phyloP scores from a whole-genome alignment of 1,284 basidiomycete genomes.

The Pyrrhoderma lamaoense region DNA sequence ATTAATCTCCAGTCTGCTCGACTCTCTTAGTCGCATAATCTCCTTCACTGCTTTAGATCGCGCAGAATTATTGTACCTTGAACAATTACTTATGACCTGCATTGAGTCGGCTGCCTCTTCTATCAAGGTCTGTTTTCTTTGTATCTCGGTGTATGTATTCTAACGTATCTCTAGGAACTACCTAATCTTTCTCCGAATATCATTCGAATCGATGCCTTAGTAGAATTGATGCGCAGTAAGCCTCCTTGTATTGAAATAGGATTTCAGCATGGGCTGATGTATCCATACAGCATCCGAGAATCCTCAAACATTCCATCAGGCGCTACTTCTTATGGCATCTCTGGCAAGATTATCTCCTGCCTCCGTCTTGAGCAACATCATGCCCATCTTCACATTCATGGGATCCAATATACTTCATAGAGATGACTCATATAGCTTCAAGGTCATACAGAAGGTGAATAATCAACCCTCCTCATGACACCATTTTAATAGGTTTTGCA shows the following conservation, averaged over 20 bases:
- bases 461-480: neutral
- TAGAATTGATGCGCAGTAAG: slow-evolving; percentile 80
- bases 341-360: slow-evolving; percentile 84
- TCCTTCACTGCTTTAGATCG: slow-evolving; percentile 41
- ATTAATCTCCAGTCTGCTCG: slow-evolving; percentile 67
- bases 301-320: slow-evolving; percentile 92
- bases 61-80: slow-evolving; percentile 71
- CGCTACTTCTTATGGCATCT: slow-evolving; percentile 82
- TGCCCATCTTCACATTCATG: slow-evolving; percentile 99
- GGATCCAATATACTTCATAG: slow-evolving; percentile 94
- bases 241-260: slow-evolving; percentile 11
- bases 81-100: slow-evolving; percentile 80
- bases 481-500: slow-evolving; percentile 26
- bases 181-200: slow-evolving; percentile 43
- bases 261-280: slow-evolving; percentile 11
- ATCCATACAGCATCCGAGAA: slow-evolving; percentile 65
- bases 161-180: slow-evolving; percentile 29
- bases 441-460: slow-evolving; percentile 83
- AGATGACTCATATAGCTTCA: slow-evolving; percentile 93
- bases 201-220: slow-evolving; percentile 71
- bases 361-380: slow-evolving; percentile 88
- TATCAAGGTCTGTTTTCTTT: slow-evolving; percentile 38
- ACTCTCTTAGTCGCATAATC: slow-evolving; percentile 64
- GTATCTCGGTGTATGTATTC: neutral
- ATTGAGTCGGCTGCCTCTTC: slow-evolving; percentile 64